Percentiles rank a stretch among this genome's conserved stretches.
These are phyloP conservation scores for Aspergillus bertholletiae DNA, from an alignment of 495 filamentous ascomycete genomes.

Conservation along the genomic window DNA sequence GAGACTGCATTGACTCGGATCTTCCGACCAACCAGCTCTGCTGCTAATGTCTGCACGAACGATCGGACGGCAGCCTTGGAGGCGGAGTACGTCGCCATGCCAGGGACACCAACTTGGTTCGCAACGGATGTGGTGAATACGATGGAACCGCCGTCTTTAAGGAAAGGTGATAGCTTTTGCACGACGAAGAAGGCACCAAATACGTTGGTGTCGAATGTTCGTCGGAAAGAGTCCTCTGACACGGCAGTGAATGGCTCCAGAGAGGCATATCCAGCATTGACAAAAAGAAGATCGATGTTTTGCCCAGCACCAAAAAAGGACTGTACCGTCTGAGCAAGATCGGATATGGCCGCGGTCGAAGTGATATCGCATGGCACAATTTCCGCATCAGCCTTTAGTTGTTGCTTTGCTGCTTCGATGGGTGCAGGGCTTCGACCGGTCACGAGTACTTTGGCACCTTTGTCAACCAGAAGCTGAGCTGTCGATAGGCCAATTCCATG, in stretches of 20 bases:
- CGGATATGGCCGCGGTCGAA: not conserved
- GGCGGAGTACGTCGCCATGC: constrained; percentile 3
- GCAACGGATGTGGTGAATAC: constrained; percentile 12
- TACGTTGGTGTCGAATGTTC: constrained; percentile 11
- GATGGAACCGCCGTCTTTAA: constrained; percentile 8
- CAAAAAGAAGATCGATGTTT: constrained; percentile 4
- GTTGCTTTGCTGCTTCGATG: constrained; percentile 2
- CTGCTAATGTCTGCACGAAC: constrained; percentile 6
- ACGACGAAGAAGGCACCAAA: constrained; percentile 10
- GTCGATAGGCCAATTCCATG: constrained; percentile 14
- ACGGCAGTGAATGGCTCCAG: constrained; percentile 7
- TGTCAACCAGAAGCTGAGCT: constrained; percentile 7
- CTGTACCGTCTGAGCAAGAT: not conserved
- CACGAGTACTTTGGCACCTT: constrained; percentile 6
- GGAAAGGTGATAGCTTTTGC: constrained; percentile 4
- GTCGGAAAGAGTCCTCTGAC: constrained; percentile 4
- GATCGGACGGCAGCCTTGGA: constrained; percentile 6
- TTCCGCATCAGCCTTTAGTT: constrained; percentile 2
- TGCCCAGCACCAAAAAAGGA: not conserved
- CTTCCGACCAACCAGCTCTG: constrained; percentile 1
- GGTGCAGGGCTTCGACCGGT: constrained; percentile 11
- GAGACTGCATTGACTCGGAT: constrained; percentile 9
- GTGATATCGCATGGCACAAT: constrained; percentile 8
- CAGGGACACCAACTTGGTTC: constrained; percentile 3
- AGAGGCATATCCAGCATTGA: constrained; percentile 9